phyloP scores from a whole-genome alignment of 768 basidiomycete genomes.

The Tremella yokohamensis region DNA sequence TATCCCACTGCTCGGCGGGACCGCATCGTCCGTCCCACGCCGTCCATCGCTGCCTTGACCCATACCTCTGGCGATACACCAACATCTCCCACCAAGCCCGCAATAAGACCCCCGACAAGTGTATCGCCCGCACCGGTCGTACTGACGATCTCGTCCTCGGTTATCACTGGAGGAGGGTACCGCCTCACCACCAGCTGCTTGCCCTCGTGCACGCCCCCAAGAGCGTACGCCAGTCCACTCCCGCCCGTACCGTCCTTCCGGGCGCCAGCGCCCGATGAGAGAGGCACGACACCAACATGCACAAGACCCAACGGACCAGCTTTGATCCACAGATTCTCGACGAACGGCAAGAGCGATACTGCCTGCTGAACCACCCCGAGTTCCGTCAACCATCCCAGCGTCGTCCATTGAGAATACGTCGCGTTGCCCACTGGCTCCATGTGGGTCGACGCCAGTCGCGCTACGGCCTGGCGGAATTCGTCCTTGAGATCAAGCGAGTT shows the following conservation, averaged over 20 bases:
- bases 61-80: conserved; percentile 22
- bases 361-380: not conserved
- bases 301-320: conserved; percentile 60
- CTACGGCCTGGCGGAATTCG: not conserved
- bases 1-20: conserved; percentile 32
- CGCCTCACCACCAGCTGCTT: conserved; percentile 61
- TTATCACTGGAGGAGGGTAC: conserved; percentile 61
- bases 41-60: conserved; percentile 28
- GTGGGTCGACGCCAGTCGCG: not conserved
- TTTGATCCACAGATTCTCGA: conserved; percentile 79
- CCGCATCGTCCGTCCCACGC: conserved; percentile 30
- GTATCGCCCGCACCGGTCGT: conserved; percentile 93
- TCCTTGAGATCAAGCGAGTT: not conserved
- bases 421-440: not conserved
- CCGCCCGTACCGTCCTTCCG: too few relatives aligned
- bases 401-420: not conserved
- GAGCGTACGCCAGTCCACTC: conserved; percentile 7
- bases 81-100: conserved; percentile 54
- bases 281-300: conserved; percentile 20
- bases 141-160: conserved; percentile 57
- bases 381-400: not conserved
- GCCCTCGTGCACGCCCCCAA: conserved; percentile 37
- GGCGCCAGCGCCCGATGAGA: not conserved
- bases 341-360: conserved; percentile 71
- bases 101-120: conserved; percentile 77